phyloP scores from a whole-genome alignment of 2,329 filamentous ascomycete species.

The Ceratocystis harringtonii region DNA sequence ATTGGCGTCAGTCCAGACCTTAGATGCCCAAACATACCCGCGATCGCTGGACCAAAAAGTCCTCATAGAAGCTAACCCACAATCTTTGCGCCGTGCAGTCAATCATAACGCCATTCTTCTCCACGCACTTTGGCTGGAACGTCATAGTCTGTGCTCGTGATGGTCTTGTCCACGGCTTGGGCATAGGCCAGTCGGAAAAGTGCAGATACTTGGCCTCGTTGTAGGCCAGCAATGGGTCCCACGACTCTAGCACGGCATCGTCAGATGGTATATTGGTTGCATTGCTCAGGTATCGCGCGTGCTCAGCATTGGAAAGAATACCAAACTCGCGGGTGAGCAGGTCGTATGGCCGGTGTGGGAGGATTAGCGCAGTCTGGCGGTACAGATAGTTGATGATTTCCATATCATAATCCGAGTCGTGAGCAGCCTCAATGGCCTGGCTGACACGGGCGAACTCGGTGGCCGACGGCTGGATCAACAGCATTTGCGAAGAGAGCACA shows the following conservation, averaged over 20 bases:
- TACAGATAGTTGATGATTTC: conserved; percentile 51
- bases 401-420: conserved; percentile 41
- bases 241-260: conserved; percentile 30
- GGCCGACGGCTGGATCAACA: conserved; percentile 45
- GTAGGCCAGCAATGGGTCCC: conserved; percentile 39
- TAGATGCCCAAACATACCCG: not conserved
- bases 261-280: conserved; percentile 26
- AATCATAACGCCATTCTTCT: conserved; percentile 38
- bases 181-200: conserved; percentile 57
- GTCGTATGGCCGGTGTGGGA: conserved; percentile 48
- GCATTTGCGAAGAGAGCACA: conserved; percentile 43
- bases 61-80: conserved; percentile 32
- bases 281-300: conserved; percentile 29
- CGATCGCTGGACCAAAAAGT: conserved; percentile 24
- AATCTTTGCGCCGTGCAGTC: conserved; percentile 22
- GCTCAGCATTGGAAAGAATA: conserved; percentile 27
- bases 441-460: conserved; percentile 32
- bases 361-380: conserved; percentile 39
- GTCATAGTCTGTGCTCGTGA: conserved; percentile 11
- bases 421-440: conserved; percentile 19
- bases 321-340: conserved; percentile 48
- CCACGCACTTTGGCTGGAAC: conserved; percentile 22
- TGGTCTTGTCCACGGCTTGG: conserved; percentile 38
- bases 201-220: conserved; percentile 52
- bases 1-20: not conserved